phyloP scores from a whole-genome alignment of 345 rosid genomes.

The Nephelium lappaceum region DNA sequence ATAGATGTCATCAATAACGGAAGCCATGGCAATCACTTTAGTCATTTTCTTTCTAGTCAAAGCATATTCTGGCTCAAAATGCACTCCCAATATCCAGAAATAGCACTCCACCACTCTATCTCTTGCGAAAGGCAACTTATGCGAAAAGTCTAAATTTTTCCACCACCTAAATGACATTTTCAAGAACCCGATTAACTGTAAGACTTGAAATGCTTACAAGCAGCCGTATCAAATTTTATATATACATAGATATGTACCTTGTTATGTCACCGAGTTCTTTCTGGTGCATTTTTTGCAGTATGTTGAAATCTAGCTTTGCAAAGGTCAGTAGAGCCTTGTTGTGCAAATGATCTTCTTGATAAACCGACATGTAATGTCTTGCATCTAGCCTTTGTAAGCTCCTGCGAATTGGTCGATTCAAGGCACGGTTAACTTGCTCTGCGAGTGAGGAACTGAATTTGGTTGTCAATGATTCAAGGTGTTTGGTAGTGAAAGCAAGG shows the following conservation, averaged over 20 bases:
- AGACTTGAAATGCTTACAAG: too few relatives aligned
- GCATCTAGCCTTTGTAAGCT: conserved; percentile 28
- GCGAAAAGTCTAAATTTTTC: conserved; percentile 30
- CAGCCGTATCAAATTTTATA: too few relatives aligned
- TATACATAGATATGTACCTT: conserved; percentile 18
- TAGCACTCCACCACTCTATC: conserved; percentile 46
- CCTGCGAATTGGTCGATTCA: conserved; percentile 14
- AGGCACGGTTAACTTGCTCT: conserved; percentile 12
- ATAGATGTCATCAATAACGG: conserved; percentile 25
- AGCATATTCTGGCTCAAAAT: conserved; percentile 20
- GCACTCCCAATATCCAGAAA: conserved; percentile 27
- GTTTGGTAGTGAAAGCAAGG: conserved; percentile 32
- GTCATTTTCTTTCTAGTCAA: conserved; percentile 20
- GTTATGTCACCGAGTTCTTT: conserved; percentile 31
- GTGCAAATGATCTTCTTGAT: conserved; percentile 23
- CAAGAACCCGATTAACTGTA: too few relatives aligned
- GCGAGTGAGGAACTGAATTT: not conserved
- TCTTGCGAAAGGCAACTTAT: conserved; percentile 34
- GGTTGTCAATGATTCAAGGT: conserved; percentile 13
- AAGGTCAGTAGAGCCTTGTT: conserved; percentile 22
- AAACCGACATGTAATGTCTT: conserved; percentile 29
- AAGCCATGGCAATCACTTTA: conserved; percentile 27
- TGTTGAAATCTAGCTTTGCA: conserved; percentile 37
- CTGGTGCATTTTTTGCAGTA: conserved; percentile 37
- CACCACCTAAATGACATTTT: conserved; percentile 38